phyloP scores from a whole-genome alignment of 768 basidiomycete genomes.

The Lactarius hatsudake region DNA sequence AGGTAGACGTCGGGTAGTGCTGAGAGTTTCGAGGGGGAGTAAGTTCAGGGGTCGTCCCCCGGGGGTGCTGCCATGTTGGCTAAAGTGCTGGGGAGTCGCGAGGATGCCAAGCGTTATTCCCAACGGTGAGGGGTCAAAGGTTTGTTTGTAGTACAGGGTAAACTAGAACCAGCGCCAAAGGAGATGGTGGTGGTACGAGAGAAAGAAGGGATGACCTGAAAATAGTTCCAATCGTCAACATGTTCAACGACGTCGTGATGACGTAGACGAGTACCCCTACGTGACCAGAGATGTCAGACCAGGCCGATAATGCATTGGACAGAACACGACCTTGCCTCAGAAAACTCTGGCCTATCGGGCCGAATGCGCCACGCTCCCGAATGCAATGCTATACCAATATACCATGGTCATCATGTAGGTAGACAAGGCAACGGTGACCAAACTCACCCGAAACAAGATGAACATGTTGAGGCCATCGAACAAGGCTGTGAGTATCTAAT shows the following conservation, averaged over 20 bases:
- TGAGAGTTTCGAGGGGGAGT: too few species aligned
- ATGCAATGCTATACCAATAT: constrained; percentile 15
- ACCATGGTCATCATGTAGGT: neutral
- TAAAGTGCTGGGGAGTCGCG: too few species aligned
- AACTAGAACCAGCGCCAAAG: too few species aligned
- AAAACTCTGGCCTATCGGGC: constrained; percentile 20
- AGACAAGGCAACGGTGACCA: too few species aligned
- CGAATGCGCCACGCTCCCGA: constrained; percentile 8
- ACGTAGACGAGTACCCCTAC: constrained; percentile 23
- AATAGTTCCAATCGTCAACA: constrained; percentile 17
- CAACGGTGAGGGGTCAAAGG: too few species aligned
- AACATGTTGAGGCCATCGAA: constrained; percentile 23
- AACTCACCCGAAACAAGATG: constrained; percentile 13
- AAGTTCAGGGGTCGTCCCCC: too few species aligned
- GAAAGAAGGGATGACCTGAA: too few species aligned
- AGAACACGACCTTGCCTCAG: constrained; percentile 21
- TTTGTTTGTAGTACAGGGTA: too few species aligned
- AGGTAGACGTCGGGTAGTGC: too few species aligned
- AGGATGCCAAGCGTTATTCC: too few species aligned
- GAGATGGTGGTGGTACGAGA: too few species aligned
- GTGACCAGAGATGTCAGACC: neutral
- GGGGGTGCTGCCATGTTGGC: too few species aligned
- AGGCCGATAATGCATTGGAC: neutral
- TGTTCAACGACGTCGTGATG: constrained; percentile 23
- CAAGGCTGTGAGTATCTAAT: constrained; percentile 2